These are phyloP conservation scores for Nannizzia gypsea DNA, from an alignment of 2,329 filamentous ascomycete species.

Conservation along the genomic window DNA sequence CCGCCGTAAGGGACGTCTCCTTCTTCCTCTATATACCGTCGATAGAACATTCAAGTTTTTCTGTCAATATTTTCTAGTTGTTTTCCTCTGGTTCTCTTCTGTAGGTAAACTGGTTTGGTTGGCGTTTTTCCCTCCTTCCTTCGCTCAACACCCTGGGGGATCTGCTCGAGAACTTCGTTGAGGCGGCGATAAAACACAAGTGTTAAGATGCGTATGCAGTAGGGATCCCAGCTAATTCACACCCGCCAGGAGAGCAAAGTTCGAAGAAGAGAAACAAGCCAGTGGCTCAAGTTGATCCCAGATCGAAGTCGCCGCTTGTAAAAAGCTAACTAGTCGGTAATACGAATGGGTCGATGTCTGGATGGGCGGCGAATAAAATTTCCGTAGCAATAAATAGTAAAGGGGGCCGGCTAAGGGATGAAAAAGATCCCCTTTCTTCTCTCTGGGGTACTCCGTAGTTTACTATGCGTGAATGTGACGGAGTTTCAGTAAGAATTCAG, in stretches of 20 bases:
- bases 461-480: not conserved
- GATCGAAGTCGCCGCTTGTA: not conserved
- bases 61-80: not conserved
- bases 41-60: not conserved
- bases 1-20: not conserved
- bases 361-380: not conserved
- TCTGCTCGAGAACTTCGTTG: not conserved
- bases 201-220: not conserved
- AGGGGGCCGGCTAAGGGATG: not conserved
- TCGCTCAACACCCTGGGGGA: not conserved
- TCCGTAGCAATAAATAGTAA: not conserved
- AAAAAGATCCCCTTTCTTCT: not conserved
- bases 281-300: not conserved
- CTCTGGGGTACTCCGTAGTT: not conserved
- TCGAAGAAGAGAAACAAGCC: not conserved
- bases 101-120: not conserved
- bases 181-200: not conserved
- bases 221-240: not conserved
- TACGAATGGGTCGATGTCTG: not conserved
- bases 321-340: not conserved
- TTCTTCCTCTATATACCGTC: constrained; percentile 2
- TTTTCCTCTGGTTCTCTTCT: not conserved
- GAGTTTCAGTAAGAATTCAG: not conserved
- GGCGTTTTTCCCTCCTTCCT: not conserved
- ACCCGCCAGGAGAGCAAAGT: not conserved